Evolutionary conservation across 441 rosid genomes (phyloP).

Genomic region (Euphorbia corollata): DNA sequence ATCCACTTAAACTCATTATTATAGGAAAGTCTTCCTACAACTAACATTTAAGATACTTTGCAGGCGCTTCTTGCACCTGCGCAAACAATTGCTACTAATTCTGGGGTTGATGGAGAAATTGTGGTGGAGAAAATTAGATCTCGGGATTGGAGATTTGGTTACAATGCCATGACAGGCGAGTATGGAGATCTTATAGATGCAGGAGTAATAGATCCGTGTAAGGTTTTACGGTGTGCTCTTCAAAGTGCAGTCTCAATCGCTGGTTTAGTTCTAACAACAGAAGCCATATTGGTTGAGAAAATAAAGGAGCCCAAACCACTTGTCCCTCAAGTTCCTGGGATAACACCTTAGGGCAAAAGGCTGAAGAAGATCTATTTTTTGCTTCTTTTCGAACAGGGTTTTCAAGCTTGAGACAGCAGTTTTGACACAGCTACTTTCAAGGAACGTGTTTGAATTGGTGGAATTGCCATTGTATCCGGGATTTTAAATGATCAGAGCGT

Average conservation of each 20-base stretch:
- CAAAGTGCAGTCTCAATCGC: slow-evolving; percentile 77
- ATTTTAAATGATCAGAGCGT: background rate
- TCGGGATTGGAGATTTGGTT: slow-evolving; percentile 57
- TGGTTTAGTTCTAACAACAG: slow-evolving; percentile 63
- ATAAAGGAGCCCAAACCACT: slow-evolving; percentile 49
- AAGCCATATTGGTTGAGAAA: slow-evolving; percentile 68
- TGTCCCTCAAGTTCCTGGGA: slow-evolving; percentile 63
- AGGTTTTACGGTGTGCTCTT: slow-evolving; percentile 73
- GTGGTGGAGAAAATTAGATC: slow-evolving; percentile 59
- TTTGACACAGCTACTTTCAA: background rate
- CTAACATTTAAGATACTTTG: slow-evolving; percentile 13
- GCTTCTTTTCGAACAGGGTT: background rate
- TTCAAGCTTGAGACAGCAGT: background rate
- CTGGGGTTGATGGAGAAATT: slow-evolving; percentile 60
- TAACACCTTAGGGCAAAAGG: slow-evolving; percentile 29
- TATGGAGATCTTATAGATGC: slow-evolving; percentile 62
- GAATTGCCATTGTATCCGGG: background rate
- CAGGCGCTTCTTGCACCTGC: slow-evolving; percentile 77
- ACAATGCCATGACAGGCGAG: slow-evolving; percentile 62
- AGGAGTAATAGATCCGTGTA: slow-evolving; percentile 66
- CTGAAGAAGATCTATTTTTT: background rate
- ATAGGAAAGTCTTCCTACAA: background rate
- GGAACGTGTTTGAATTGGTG: background rate
- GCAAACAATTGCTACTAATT: slow-evolving; percentile 63
- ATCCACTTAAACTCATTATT: background rate